Evolutionary conservation across 495 filamentous ascomycete genomes (phyloP).

Genomic region (Podospora conica): DNA sequence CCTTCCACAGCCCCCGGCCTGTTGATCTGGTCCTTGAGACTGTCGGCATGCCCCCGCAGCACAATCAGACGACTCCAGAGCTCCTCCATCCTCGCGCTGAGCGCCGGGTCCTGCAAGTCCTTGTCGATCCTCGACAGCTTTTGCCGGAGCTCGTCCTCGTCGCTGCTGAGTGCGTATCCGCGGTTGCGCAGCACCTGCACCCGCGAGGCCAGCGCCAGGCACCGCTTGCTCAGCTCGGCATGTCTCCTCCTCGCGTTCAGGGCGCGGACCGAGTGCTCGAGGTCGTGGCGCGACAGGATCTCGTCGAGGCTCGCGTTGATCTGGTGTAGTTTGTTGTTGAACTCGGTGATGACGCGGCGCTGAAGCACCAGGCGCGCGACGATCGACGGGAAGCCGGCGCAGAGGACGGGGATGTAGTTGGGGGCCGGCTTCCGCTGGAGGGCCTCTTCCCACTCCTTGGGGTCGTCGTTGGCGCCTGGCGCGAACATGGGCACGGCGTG

Average conservation of each 20-base stretch:
- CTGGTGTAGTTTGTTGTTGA: constrained; percentile 78
- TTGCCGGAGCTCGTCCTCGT: constrained; percentile 86
- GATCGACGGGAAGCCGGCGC: constrained; percentile 51
- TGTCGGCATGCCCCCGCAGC: constrained; percentile 70
- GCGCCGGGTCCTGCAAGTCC: constrained; percentile 71
- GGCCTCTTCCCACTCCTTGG: constrained; percentile 88
- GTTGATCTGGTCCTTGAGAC: constrained; percentile 72
- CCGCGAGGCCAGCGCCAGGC: constrained; percentile 77
- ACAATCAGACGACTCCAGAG: constrained; percentile 93
- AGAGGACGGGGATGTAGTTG: constrained; percentile 66
- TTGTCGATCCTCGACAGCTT: constrained; percentile 72
- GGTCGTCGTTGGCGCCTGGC: constrained; percentile 69
- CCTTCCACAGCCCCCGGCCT: constrained; percentile 47
- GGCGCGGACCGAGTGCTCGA: constrained; percentile 71
- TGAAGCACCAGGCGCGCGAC: constrained; percentile 74
- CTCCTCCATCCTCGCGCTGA: constrained; percentile 81
- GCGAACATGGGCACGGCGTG: constrained; percentile 75
- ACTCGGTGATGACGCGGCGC: constrained; percentile 60
- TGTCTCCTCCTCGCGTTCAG: constrained; percentile 77
- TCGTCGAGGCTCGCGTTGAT: constrained; percentile 80
- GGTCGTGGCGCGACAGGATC: constrained; percentile 74
- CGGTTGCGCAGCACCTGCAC: constrained; percentile 87
- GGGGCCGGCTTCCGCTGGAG: constrained; percentile 72
- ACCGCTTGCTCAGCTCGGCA: constrained; percentile 70
- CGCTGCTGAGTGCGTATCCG: constrained; percentile 84